Conservation (phyloP, 2,329 filamentous ascomycete species). For the Sporothrix pallida region DNA sequence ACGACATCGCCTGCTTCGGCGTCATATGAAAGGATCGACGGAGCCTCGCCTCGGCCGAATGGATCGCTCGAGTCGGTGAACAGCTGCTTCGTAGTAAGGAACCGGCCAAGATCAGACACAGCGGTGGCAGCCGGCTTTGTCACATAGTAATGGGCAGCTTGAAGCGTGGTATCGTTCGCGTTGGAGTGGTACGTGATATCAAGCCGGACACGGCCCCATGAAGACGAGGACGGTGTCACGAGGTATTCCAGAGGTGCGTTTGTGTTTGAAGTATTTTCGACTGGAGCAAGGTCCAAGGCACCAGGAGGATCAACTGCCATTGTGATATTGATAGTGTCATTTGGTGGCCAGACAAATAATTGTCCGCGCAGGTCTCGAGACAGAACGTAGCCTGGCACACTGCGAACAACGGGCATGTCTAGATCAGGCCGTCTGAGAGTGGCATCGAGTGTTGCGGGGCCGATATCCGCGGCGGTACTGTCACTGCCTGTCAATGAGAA, state of each 20-base stretch:
- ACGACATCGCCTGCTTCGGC: not conserved
- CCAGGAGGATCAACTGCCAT: not conserved
- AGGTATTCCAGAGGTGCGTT: not conserved
- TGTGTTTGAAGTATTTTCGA: not conserved
- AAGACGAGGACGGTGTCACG: not conserved
- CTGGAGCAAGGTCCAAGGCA: not conserved
- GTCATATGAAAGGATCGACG: not conserved
- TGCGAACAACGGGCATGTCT: not conserved
- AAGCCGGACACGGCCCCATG: not conserved
- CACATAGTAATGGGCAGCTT: not conserved
- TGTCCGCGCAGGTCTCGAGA: not conserved
- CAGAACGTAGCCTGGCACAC: not conserved
- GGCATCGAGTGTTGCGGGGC: not conserved
- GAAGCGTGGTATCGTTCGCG: not conserved
- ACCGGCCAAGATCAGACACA: not conserved
- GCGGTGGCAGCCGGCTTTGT: not conserved
- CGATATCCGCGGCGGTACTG: not conserved
- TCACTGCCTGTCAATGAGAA: not conserved
- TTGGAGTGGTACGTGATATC: not conserved
- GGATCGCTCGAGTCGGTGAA: not conserved
- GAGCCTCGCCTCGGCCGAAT: not conserved
- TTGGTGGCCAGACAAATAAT: slow-evolving; percentile 6
- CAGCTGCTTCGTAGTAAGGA: not conserved
- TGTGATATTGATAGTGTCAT: not conserved
- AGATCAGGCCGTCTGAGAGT: not conserved